A percentile compares a stretch with the other conserved stretches of the same genome.
These are phyloP conservation scores for Pelargonium citronellum DNA, from an alignment of 441 rosid species.

Conservation along the genomic window DNA sequence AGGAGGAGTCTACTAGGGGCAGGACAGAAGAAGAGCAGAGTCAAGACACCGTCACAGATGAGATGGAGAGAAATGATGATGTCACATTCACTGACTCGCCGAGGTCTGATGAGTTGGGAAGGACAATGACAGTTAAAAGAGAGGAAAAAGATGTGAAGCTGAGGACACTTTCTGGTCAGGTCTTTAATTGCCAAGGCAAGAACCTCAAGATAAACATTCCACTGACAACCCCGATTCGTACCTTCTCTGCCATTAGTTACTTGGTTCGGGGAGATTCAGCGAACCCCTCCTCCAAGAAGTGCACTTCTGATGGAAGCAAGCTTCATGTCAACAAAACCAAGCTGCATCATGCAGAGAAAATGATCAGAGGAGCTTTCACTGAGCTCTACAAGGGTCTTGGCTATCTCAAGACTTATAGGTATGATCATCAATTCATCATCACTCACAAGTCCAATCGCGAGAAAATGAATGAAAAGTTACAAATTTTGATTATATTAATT, in stretches of 20 bases:
- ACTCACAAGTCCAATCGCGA: too few relatives aligned
- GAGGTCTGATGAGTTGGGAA: slow-evolving; percentile 1
- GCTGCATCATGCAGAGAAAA: slow-evolving; percentile 82
- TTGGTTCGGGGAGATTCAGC: slow-evolving; percentile 66
- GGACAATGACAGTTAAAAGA: slow-evolving; percentile 12
- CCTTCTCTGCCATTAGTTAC: slow-evolving; percentile 73
- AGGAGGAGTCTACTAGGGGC: not conserved
- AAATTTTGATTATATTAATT: not conserved
- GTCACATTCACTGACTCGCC: too few relatives aligned
- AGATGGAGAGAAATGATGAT: slow-evolving; percentile 32
- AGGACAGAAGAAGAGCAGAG: slow-evolving; percentile 56
- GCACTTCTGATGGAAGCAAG: slow-evolving; percentile 44
- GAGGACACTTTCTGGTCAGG: slow-evolving; percentile 43
- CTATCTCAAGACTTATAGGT: slow-evolving; percentile 87
- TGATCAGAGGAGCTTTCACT: slow-evolving; percentile 72
- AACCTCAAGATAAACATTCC: slow-evolving; percentile 77
- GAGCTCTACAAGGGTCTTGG: slow-evolving; percentile 87
- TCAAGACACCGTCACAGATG: slow-evolving; percentile 40
- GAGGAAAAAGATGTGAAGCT: slow-evolving; percentile 42
- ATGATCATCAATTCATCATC: not conserved
- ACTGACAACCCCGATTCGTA: slow-evolving; percentile 66
- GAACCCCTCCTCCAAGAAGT: slow-evolving; percentile 59
- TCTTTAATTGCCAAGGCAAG: slow-evolving; percentile 67
- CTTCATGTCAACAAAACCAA: slow-evolving; percentile 63
- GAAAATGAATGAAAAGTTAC: too few relatives aligned